Percentiles rank a stretch among this genome's conserved stretches.
Evolutionary conservation across 805 yeast genomes (phyloP).

Genomic region (Clavispora phyllophila): DNA sequence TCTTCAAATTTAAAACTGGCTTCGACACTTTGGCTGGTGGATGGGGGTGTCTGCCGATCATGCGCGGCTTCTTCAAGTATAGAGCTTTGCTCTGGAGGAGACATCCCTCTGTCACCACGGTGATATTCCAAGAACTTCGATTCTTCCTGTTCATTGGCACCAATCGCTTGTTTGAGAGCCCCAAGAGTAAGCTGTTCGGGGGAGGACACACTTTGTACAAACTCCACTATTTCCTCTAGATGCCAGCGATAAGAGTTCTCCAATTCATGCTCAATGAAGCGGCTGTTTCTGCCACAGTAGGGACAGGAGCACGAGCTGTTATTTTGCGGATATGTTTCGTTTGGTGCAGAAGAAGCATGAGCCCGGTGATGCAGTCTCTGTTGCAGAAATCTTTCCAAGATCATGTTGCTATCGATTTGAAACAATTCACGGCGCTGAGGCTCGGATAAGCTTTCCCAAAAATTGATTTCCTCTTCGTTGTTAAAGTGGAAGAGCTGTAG

Average conservation of each 20-base stretch:
- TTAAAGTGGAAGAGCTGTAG: constrained; percentile 5
- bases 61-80: background rate
- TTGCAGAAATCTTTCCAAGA: constrained; percentile 53
- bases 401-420: constrained; percentile 62
- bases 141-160: background rate
- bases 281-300: constrained; percentile 70
- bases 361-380: constrained; percentile 4
- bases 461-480: constrained; percentile 9
- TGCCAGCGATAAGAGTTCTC: constrained; percentile 68
- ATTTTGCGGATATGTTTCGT: constrained; percentile 3
- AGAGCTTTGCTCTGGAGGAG: background rate
- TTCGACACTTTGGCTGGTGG: background rate
- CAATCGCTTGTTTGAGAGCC: background rate
- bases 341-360: constrained; percentile 5
- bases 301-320: constrained; percentile 57
- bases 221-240: constrained; percentile 43
- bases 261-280: constrained; percentile 70
- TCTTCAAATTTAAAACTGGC: background rate
- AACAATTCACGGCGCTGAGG: constrained; percentile 21
- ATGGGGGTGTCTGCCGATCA: background rate
- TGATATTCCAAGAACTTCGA: background rate
- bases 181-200: background rate
- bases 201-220: constrained; percentile 20
- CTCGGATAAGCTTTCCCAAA: constrained; percentile 12
- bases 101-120: too few species aligned